Conservation (phyloP, 768 basidiomycete genomes). For the Pleurotus giganteus region DNA sequence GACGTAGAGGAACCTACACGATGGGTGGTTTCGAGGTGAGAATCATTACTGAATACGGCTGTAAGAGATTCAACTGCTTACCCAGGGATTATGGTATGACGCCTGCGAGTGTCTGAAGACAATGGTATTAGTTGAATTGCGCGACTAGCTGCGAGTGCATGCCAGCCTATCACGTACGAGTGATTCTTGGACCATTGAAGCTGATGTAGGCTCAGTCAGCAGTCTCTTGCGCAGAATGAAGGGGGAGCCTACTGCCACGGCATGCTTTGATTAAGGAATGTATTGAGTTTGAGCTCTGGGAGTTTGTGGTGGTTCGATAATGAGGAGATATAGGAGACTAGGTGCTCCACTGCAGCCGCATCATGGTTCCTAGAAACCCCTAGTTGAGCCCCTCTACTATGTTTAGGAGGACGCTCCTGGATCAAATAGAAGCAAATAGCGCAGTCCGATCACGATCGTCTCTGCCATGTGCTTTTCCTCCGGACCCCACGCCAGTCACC, state of each 20-base stretch:
- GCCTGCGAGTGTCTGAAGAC: constrained; percentile 25
- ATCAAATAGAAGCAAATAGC: too few relatives aligned
- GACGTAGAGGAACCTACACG: constrained; percentile 35
- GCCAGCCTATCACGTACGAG: constrained; percentile 15
- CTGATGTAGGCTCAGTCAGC: constrained; percentile 5
- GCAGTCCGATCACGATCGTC: too few relatives aligned
- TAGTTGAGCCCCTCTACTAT: too few relatives aligned
- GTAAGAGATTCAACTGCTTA: constrained; percentile 10
- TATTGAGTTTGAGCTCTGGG: too few relatives aligned
- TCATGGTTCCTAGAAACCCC: too few relatives aligned
- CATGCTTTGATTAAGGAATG: constrained; percentile 3
- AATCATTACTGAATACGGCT: background rate
- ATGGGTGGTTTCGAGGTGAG: too few relatives aligned
- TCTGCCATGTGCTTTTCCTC: too few relatives aligned
- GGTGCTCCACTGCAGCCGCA: too few relatives aligned
- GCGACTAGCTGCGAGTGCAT: background rate
- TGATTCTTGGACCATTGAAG: constrained; percentile 24
- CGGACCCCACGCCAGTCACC: too few relatives aligned
- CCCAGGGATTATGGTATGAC: constrained; percentile 32
- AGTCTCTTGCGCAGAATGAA: background rate
- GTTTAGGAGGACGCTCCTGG: too few relatives aligned
- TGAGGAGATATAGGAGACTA: too few relatives aligned
- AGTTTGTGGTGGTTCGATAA: too few relatives aligned
- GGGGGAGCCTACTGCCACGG: background rate
- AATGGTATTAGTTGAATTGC: background rate